Conservation (phyloP, 2,329 filamentous ascomycete species). For the Penicillium sp. region DNA sequence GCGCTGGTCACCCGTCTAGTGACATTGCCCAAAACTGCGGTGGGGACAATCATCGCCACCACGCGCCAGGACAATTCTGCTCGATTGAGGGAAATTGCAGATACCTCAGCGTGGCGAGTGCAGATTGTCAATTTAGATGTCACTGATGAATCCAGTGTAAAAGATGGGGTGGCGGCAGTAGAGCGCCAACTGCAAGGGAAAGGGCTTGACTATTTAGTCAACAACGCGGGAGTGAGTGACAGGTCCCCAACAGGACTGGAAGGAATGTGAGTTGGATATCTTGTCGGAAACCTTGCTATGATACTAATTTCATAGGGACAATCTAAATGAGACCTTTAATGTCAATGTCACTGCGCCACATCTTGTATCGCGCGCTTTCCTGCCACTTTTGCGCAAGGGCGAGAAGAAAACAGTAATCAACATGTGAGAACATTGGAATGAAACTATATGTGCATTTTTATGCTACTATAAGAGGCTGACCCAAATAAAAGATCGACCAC, state of each 20-base stretch:
- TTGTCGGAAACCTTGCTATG: neutral
- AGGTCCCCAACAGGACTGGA: slow-evolving; percentile 15
- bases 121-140: slow-evolving; percentile 42
- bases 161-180: slow-evolving; percentile 36
- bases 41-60: slow-evolving; percentile 45
- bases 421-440: slow-evolving; percentile 36
- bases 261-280: slow-evolving; percentile 24
- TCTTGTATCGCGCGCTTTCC: slow-evolving; percentile 40
- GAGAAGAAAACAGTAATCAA: slow-evolving; percentile 47
- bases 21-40: slow-evolving; percentile 33
- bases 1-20: slow-evolving; percentile 34
- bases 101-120: slow-evolving; percentile 38
- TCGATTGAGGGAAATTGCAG: slow-evolving; percentile 38
- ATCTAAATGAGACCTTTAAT: slow-evolving; percentile 41
- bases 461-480: neutral
- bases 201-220: slow-evolving; percentile 50
- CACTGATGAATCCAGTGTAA: slow-evolving; percentile 35
- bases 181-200: slow-evolving; percentile 37
- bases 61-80: slow-evolving; percentile 36
- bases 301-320: slow-evolving; percentile 28
- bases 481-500: slow-evolving; percentile 38
- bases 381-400: slow-evolving; percentile 43
- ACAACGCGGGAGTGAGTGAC: slow-evolving; percentile 45
- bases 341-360: slow-evolving; percentile 47
- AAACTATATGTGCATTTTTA: neutral